Conservation (phyloP, 305 asterid genomes). For the Withania somnifera region DNA sequence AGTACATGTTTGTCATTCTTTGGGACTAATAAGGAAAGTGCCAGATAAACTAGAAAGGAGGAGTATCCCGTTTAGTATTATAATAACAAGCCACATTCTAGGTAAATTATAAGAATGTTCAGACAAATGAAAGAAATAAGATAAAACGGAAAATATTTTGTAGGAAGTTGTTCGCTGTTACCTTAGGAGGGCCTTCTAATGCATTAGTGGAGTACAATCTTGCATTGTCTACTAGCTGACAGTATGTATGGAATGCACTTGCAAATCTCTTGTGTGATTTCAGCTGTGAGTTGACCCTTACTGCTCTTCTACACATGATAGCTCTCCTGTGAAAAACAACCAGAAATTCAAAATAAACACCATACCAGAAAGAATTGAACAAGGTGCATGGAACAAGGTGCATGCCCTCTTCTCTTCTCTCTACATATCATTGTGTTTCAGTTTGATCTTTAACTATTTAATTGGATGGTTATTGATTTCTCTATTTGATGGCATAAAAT, state of each 20-base stretch:
- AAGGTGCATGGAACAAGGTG: neutral
- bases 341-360: neutral
- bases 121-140: neutral
- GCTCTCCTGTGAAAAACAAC: constrained; percentile 55
- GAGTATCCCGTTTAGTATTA: neutral
- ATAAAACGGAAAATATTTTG: neutral
- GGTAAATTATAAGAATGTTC: neutral
- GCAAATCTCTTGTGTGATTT: constrained; percentile 91
- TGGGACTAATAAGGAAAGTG: too few relatives aligned
- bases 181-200: constrained; percentile 94
- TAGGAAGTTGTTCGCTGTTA: constrained; percentile 10
- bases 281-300: constrained; percentile 71
- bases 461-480: too few relatives aligned
- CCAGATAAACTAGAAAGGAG: too few relatives aligned
- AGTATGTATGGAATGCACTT: constrained; percentile 67
- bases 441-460: too few relatives aligned
- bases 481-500: too few relatives aligned
- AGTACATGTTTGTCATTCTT: too few relatives aligned
- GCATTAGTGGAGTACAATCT: constrained; percentile 78
- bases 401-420: too few relatives aligned
- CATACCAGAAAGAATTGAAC: neutral
- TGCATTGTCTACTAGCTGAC: constrained; percentile 83
- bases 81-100: neutral
- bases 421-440: too few relatives aligned
- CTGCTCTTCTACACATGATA: constrained; percentile 74